Evolutionary conservation across 1,139 yeast genomes (phyloP).

Genomic region (Kodamaea suecica): DNA sequence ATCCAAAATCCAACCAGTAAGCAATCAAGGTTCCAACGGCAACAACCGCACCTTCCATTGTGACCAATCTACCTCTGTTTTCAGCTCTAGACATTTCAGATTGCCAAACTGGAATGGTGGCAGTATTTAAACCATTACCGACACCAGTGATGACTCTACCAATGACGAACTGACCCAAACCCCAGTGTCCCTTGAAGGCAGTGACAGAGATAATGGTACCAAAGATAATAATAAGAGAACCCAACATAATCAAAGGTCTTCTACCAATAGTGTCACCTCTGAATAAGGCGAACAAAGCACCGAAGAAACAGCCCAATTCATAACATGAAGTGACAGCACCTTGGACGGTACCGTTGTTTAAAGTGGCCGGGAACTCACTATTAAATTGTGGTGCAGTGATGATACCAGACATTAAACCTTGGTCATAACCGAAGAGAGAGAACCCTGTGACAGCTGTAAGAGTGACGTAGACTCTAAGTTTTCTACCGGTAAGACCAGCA

Average conservation of each 20-base stretch:
- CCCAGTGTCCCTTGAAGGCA: constrained; percentile 48
- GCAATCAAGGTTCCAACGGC: constrained; percentile 72
- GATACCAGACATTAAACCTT: constrained; percentile 74
- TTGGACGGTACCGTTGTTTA: constrained; percentile 37
- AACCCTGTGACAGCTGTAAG: constrained; percentile 62
- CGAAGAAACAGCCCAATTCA: constrained; percentile 75
- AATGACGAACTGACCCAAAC: constrained; percentile 63
- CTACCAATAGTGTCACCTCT: constrained; percentile 67
- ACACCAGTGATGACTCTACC: constrained; percentile 78
- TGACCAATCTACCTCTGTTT: constrained; percentile 68
- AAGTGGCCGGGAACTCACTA: constrained; percentile 55
- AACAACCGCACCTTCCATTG: constrained; percentile 66
- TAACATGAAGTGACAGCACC: constrained; percentile 73
- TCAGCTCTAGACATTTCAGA: constrained; percentile 73
- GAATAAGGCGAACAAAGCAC: constrained; percentile 63
- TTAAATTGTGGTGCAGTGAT: constrained; percentile 61
- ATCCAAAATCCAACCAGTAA: constrained; percentile 77
- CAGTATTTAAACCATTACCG: constrained; percentile 77
- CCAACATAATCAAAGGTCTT: constrained; percentile 57
- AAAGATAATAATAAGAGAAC: constrained; percentile 55
- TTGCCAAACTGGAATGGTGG: constrained; percentile 80
- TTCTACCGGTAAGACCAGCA: constrained; percentile 48
- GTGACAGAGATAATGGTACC: constrained; percentile 66
- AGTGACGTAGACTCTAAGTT: constrained; percentile 46
- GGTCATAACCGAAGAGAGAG: constrained; percentile 73